A percentile compares a stretch with the other conserved stretches of the same genome.
Evolutionary conservation across 805 yeast genomes (phyloP).

Genomic region (Sungouiella blattae): DNA sequence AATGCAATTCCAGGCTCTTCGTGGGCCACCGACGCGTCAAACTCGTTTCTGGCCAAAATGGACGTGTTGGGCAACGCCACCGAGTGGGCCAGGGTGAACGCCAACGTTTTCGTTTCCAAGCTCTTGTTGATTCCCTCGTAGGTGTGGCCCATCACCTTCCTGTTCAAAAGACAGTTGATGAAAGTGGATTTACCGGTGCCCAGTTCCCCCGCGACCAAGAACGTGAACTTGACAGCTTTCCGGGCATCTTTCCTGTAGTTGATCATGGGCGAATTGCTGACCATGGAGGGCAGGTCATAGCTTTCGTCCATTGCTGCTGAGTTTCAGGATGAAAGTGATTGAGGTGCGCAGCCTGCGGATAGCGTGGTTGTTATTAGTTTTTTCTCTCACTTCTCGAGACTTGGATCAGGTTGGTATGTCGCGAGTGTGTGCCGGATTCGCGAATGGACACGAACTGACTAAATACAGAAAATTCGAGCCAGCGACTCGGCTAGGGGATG

Average conservation of each 20-base stretch:
- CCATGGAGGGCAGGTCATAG: conserved; percentile 26
- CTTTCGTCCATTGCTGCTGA: conserved; percentile 19
- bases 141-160: conserved; percentile 57
- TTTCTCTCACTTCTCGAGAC: too few species aligned
- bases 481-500: too few species aligned
- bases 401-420: conserved; percentile 4
- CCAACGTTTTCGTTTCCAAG: conserved; percentile 45
- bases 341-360: not conserved
- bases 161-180: conserved; percentile 62
- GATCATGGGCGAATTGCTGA: conserved; percentile 39
- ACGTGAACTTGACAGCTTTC: conserved; percentile 70
- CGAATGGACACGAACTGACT: too few species aligned
- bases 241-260: conserved; percentile 63
- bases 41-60: conserved; percentile 51
- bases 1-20: conserved; percentile 75
- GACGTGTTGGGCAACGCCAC: conserved; percentile 54
- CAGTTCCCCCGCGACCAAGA: conserved; percentile 68
- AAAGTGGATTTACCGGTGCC: conserved; percentile 81
- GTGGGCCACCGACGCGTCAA: conserved; percentile 57
- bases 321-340: not conserved
- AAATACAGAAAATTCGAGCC: too few species aligned
- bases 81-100: conserved; percentile 55
- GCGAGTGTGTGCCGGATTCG: not conserved
- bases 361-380: too few species aligned
- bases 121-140: conserved; percentile 35